Base-by-base conservation (phyloP, 2,329 filamentous ascomycete species). In the Ascomycota sp. region DNA sequence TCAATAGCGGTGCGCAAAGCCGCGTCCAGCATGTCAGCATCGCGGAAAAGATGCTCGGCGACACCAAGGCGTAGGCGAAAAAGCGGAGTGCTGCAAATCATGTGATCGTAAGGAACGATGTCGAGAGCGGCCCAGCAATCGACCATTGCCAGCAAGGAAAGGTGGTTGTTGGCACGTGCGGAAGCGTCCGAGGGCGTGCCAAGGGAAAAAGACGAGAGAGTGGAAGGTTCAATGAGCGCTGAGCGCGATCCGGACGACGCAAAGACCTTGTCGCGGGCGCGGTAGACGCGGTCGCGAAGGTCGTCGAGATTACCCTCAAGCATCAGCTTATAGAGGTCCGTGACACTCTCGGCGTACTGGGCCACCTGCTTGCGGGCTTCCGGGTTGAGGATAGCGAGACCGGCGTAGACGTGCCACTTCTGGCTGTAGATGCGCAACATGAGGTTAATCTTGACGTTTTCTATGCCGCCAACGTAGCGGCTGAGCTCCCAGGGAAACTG, bases 351-450 rank as follows among this genome's bases (percentile, higher is more conserved):
- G 8, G 89, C 86, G 53, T 95, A 98, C 60, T 95, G 84, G 36
- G 77, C 70, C 47, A 98, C 95, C 57, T 98, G 89, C 53, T 77
- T 68, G 52, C 78, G 79, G 4, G 89, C 89, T 37, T 83, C 77
- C 0, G 89, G 89, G 52, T 98, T 98, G 37, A 98, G 68, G 48
- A 98, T 98, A 9, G 91, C 89, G 7, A 98, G 74, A 0, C 89
- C 89, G 13, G 89, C 89, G 54, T 98, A 98, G 37, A 98, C 89
- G 59, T 98, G 91, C 91, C 91, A 98, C 56, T 95, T 98, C 55
- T 93, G 92, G 38, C 77, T 76, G 60, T 95, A 98, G 58, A 98
- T 95, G 45, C 89, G 83, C 43, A 98, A 62, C 44, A 83, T 95
- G 44, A 95, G 74, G 58, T 98, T 98, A 61, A 95, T 92, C 60